phyloP scores from a whole-genome alignment of 192 early-diverging fungal species.

The Martensiomyces pterosporus region DNA sequence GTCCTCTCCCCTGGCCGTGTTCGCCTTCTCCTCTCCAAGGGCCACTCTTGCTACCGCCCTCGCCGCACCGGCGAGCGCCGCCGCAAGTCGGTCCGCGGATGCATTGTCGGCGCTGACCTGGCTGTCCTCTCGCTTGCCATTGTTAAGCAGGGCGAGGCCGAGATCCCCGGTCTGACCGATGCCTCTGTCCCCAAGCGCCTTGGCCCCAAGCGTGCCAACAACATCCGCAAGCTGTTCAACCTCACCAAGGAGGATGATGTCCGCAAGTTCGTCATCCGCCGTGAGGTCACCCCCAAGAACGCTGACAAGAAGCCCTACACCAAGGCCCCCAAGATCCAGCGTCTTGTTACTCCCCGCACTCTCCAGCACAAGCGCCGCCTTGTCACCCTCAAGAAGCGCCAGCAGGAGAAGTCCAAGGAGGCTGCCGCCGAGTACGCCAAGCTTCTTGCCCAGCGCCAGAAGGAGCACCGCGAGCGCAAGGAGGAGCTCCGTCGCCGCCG shows the following conservation, averaged over 20 bases:
- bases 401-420: constrained; percentile 72
- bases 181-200: constrained; percentile 91
- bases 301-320: constrained; percentile 88
- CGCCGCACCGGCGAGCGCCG: constrained; percentile 97
- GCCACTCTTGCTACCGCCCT: constrained; percentile 98
- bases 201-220: constrained; percentile 97
- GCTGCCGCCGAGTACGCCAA: constrained; percentile 69
- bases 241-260: constrained; percentile 98
- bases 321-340: constrained; percentile 96
- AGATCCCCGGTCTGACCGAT: constrained; percentile 96
- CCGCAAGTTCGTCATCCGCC: constrained; percentile 98
- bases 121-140: constrained; percentile 90
- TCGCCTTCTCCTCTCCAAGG: constrained; percentile 78
- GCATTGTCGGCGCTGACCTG: constrained; percentile 94
- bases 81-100: constrained; percentile 99
- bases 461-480: constrained; percentile 93
- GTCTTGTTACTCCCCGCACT: constrained; percentile 94
- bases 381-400: constrained; percentile 81
- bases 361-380: constrained; percentile 94
- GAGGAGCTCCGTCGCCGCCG: constrained; percentile 55
- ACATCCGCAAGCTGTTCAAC: constrained; percentile 99
- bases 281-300: constrained; percentile 84
- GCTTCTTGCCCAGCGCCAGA: constrained; percentile 87
- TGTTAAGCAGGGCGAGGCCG: constrained; percentile 95
- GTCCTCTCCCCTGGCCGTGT: constrained; percentile 73